Percentiles rank a stretch among this genome's conserved stretches.
These are phyloP conservation scores for Cordia subcordata DNA, from an alignment of 257 asterid genomes.

Conservation along the genomic window DNA sequence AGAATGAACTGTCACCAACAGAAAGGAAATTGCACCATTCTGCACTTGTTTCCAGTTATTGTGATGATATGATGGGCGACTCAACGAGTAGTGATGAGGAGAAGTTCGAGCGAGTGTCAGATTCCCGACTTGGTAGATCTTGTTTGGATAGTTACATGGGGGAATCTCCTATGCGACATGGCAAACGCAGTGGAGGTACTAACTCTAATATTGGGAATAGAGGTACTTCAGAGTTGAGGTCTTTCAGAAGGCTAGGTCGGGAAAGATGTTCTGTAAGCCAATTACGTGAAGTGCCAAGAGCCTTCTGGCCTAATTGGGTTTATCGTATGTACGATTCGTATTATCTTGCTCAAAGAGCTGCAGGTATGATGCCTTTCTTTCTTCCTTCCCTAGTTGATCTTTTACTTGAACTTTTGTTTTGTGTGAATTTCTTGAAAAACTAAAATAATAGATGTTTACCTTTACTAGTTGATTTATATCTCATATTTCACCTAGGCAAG, in stretches of 20 bases:
- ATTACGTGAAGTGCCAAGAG: constrained; percentile 63
- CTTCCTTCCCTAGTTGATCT: background rate
- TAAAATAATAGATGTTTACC: background rate
- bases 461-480: too few relatives aligned
- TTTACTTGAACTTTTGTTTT: background rate
- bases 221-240: constrained; percentile 23
- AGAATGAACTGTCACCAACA: constrained; percentile 64
- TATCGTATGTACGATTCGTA: constrained; percentile 85
- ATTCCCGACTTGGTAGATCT: constrained; percentile 30
- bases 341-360: constrained; percentile 77
- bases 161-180: constrained; percentile 23
- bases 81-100: constrained; percentile 75
- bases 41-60: constrained; percentile 46
- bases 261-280: constrained; percentile 40
- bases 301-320: constrained; percentile 96
- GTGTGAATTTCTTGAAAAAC: background rate
- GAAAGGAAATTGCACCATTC: constrained; percentile 79
- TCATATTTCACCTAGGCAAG: too few relatives aligned
- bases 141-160: constrained; percentile 33
- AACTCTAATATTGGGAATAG: constrained; percentile 26
- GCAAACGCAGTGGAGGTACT: constrained; percentile 30
- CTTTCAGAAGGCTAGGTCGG: constrained; percentile 30
- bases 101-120: constrained; percentile 33
- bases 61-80: constrained; percentile 44
- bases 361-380: constrained; percentile 47